A percentile compares a stretch with the other conserved stretches of the same genome.
Evolutionary conservation across 1,284 basidiomycete species (phyloP).

Genomic region (Limonomyces culmigenus): DNA sequence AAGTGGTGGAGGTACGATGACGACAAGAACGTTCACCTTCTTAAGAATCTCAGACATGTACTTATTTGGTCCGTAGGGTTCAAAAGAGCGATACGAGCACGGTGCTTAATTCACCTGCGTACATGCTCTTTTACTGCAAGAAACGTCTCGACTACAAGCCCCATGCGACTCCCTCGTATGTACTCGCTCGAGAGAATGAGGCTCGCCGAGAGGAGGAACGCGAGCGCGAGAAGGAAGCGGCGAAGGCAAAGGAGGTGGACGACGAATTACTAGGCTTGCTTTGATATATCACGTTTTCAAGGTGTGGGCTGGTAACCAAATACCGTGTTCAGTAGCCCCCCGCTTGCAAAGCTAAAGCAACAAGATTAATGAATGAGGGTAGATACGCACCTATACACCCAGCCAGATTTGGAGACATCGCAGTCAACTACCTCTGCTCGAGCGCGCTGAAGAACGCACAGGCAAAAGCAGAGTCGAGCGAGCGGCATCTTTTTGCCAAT

Average conservation of each 20-base stretch:
- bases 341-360: no score
- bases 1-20: conserved; percentile 95
- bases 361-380: no score
- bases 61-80: conserved; percentile 28
- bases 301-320: conserved; percentile 57
- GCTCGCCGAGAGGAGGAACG: conserved; percentile 44
- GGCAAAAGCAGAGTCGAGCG: no score
- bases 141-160: conserved; percentile 71
- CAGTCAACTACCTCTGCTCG: no score
- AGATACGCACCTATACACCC: no score
- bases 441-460: conserved; percentile 4
- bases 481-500: no score
- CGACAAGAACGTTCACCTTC: conserved; percentile 49
- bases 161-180: conserved; percentile 47
- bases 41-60: background rate
- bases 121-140: conserved; percentile 91
- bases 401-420: no score
- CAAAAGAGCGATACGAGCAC: conserved; percentile 48
- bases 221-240: conserved; percentile 18
- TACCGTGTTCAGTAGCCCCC: conserved; percentile 71
- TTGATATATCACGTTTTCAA: conserved; percentile 14
- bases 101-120: conserved; percentile 57
- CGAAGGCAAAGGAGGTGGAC: conserved; percentile 41
- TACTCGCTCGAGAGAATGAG: conserved; percentile 49
- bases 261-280: conserved; percentile 37